Percentiles rank a stretch among this genome's conserved stretches.
These are phyloP conservation scores for Saturnispora galanensis DNA, from an alignment of 805 yeast genomes.

Conservation along the genomic window DNA sequence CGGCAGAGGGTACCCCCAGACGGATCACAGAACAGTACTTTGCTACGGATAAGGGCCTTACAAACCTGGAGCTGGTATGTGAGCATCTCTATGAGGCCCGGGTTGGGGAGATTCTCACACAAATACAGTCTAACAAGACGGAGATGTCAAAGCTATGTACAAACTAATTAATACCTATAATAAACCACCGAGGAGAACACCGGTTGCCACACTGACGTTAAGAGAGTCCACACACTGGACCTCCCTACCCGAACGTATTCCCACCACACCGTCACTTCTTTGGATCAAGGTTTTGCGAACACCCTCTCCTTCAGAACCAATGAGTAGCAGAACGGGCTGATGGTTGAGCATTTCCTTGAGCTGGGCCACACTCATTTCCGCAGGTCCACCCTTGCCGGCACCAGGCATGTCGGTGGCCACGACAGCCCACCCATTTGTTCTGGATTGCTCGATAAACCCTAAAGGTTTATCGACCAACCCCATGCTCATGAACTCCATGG, in stretches of 20 bases:
- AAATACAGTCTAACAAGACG: not conserved
- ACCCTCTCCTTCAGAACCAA: slow-evolving; percentile 85
- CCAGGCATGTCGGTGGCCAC: slow-evolving; percentile 46
- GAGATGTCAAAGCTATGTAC: not conserved
- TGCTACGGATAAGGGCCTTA: not conserved
- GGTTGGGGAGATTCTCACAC: not conserved
- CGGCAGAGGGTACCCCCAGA: slow-evolving; percentile 1
- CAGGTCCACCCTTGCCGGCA: slow-evolving; percentile 12
- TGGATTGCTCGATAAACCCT: slow-evolving; percentile 47
- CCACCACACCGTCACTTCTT: slow-evolving; percentile 44
- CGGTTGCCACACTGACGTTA: slow-evolving; percentile 87
- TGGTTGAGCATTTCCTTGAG: slow-evolving; percentile 34
- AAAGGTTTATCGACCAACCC: slow-evolving; percentile 51
- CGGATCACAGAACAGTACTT: slow-evolving; percentile 2
- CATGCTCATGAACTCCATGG: slow-evolving; percentile 63
- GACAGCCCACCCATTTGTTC: slow-evolving; percentile 58
- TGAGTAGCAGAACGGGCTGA: slow-evolving; percentile 57
- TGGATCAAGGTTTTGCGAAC: slow-evolving; percentile 56
- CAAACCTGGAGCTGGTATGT: not conserved
- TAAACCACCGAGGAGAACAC: slow-evolving; percentile 34
- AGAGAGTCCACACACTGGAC: slow-evolving; percentile 54
- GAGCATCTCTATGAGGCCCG: slow-evolving; percentile 2
- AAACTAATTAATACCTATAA: not conserved
- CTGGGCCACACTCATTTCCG: slow-evolving; percentile 21
- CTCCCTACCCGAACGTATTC: slow-evolving; percentile 24